These are phyloP conservation scores for Eimeria acervulina DNA, from an alignment of 169 alveolate genomes.

Conservation along the genomic window DNA sequence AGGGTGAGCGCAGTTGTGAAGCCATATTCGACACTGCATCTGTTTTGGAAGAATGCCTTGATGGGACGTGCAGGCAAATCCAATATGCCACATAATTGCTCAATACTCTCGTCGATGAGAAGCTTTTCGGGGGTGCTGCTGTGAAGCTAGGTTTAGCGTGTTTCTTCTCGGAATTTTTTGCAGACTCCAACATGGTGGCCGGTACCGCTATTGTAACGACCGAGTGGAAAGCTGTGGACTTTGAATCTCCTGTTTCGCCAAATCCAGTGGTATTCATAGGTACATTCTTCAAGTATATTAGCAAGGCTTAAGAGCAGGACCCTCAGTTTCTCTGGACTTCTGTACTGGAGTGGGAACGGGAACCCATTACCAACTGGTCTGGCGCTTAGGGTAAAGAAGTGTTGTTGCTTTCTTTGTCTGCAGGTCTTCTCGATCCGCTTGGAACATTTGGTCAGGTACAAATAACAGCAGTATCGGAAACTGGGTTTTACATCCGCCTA, in stretches of 20 bases:
- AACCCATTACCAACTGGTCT: neutral
- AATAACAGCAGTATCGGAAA: constrained; percentile 53
- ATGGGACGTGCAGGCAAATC: neutral
- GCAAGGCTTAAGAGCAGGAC: neutral
- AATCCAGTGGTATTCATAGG: constrained; percentile 64
- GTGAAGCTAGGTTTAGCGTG: neutral
- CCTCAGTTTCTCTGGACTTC: neutral
- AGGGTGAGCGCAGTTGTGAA: neutral
- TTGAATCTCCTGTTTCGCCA: constrained; percentile 43
- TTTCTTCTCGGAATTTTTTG: neutral
- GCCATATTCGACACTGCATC: neutral
- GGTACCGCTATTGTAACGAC: constrained; percentile 27
- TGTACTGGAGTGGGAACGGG: neutral
- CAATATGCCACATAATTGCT: neutral
- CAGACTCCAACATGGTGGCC: constrained; percentile 74
- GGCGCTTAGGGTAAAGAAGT: neutral
- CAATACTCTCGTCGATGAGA: neutral
- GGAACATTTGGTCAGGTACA: constrained; percentile 43
- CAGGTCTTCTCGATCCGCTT: constrained; percentile 41
- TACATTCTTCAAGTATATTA: neutral
- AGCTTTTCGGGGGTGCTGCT: neutral
- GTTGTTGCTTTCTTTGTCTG: neutral
- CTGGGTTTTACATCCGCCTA: constrained; percentile 63
- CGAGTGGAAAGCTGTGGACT: constrained; percentile 13
- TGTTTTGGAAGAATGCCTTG: neutral